Evolutionary conservation across 352 stramenopile genomes (phyloP), one percentile per base, ranked within the genome.

Genomic region (Salisapilia sapeloensis): DNA sequence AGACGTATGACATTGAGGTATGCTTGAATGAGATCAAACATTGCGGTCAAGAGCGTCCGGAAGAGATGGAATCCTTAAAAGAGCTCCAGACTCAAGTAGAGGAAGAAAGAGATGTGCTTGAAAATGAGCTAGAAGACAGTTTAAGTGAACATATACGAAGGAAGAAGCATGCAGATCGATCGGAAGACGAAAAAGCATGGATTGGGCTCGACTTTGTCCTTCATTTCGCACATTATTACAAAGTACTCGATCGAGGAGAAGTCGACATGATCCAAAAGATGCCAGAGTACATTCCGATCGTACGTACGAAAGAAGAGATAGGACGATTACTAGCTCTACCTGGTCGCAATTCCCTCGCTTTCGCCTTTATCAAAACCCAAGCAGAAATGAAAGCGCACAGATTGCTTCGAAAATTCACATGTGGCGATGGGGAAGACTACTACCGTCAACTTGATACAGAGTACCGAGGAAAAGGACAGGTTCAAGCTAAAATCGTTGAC

Each of bases 191-290:
- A 31, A 85, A 77, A 27, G 37, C 45, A 5, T 89, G 72, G 72
- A 47, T 89, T 1, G 35, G 43, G 0, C 28, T 89, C 23, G 72
- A 89, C 38, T 80, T 82, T 22, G 26, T 51, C 27, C 27, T 63
- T 1, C 61, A 75, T 24, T 69, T 74, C 13, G 57, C 64, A 9
- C 56, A 62, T 31, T 89, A 85, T 34, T 79, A 82, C 49, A 79
- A 82, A 30, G 37, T 53, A 29, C 19, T 80, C 3, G 33, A 47
- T 12, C 23, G 54, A 0, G 41, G 56, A 11, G 61, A 84, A 24
- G 56, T 79, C 0, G 69, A 89, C 13, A 52, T 71, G 13, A 64
- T 80, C 28, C 47, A 74, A 24, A 61, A 56, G 21, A 59, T 59
- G 27, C 29, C 35, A 2, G 63, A 84, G 2, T 78, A 76, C 23